Evolutionary conservation across 2,329 filamentous ascomycete species (phyloP).

Genomic region (Neocatenulostroma microsporum): DNA sequence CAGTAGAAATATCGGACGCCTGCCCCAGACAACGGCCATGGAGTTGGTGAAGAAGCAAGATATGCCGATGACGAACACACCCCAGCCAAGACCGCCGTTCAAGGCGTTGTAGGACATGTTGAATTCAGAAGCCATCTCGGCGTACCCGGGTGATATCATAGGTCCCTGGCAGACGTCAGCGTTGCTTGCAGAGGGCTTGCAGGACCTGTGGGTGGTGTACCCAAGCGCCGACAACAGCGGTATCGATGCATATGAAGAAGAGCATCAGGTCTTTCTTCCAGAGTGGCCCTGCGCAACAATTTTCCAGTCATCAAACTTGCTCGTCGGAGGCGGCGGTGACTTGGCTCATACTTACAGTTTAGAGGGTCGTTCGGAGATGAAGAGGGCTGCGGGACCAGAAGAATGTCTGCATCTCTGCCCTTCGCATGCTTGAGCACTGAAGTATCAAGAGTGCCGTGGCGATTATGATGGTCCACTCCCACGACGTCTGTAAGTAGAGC

Average conservation of each 20-base stretch:
- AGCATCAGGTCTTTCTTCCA: slow-evolving; percentile 10
- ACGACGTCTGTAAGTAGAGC: slow-evolving; percentile 4
- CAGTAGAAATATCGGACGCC: slow-evolving; percentile 7
- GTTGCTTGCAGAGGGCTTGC: background rate
- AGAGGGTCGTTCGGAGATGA: slow-evolving; percentile 3
- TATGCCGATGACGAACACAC: slow-evolving; percentile 8
- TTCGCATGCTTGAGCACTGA: slow-evolving; percentile 3
- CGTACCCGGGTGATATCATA: slow-evolving; percentile 9
- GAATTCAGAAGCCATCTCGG: slow-evolving; percentile 1
- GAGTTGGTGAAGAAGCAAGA: slow-evolving; percentile 8
- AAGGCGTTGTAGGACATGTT: slow-evolving; percentile 8
- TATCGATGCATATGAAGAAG: slow-evolving; percentile 8
- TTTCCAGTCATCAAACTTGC: no score
- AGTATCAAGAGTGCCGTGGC: slow-evolving; percentile 4
- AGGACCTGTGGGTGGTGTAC: background rate
- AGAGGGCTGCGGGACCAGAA: slow-evolving; percentile 6
- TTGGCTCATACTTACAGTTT: background rate
- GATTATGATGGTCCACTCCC: background rate
- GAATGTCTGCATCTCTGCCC: slow-evolving; percentile 2
- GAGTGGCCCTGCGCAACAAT: no score
- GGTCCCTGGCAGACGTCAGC: slow-evolving; percentile 2
- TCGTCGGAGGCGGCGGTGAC: no score
- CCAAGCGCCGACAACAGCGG: slow-evolving; percentile 8
- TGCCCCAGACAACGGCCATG: slow-evolving; percentile 5
- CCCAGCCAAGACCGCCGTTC: slow-evolving; percentile 9